A percentile compares a stretch with the other conserved stretches of the same genome.
phyloP scores from a whole-genome alignment of 2,329 filamentous ascomycete genomes.

The Penicillium psychrosexuale region DNA sequence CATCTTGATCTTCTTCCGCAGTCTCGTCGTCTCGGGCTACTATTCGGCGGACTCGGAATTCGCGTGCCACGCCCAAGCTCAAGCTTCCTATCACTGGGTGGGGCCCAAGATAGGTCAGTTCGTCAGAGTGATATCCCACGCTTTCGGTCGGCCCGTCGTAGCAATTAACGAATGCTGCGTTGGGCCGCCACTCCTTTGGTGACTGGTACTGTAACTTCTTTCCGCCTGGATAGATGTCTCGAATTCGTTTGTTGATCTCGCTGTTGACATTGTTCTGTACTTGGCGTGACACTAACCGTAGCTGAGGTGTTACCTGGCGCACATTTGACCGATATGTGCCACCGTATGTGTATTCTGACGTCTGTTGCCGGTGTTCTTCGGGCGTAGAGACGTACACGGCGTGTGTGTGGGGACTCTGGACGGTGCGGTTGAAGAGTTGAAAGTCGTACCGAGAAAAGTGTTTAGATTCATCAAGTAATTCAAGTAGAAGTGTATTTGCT shows the following conservation, averaged over 20 bases:
- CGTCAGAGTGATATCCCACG: slow-evolving; percentile 90
- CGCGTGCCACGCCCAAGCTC: slow-evolving; percentile 85
- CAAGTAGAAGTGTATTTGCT: slow-evolving; percentile 70
- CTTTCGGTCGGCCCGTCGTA: slow-evolving; percentile 77
- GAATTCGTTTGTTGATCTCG: slow-evolving; percentile 71
- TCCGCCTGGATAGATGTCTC: slow-evolving; percentile 62
- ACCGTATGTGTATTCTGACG: slow-evolving; percentile 81
- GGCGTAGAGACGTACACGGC: slow-evolving; percentile 75
- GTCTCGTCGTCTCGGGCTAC: slow-evolving; percentile 56
- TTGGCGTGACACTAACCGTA: slow-evolving; percentile 64
- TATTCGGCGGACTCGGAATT: slow-evolving; percentile 82
- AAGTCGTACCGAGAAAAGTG: slow-evolving; percentile 71
- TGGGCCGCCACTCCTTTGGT: slow-evolving; percentile 70
- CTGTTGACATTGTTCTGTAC: slow-evolving; percentile 75
- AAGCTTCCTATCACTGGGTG: slow-evolving; percentile 84
- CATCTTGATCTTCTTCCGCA: slow-evolving; percentile 15
- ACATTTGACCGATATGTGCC: slow-evolving; percentile 73
- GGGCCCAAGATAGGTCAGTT: slow-evolving; percentile 88
- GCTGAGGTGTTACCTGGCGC: slow-evolving; percentile 69
- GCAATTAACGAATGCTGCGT: slow-evolving; percentile 92
- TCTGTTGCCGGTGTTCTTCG: slow-evolving; percentile 67
- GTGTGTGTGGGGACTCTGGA: slow-evolving; percentile 81
- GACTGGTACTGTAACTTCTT: slow-evolving; percentile 77
- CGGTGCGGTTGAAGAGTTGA: slow-evolving; percentile 83
- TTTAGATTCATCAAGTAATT: slow-evolving; percentile 70